Evolutionary conservation across 371 early-diverging fungal species (phyloP).

Genomic region (Saksenaea vasiformis): DNA sequence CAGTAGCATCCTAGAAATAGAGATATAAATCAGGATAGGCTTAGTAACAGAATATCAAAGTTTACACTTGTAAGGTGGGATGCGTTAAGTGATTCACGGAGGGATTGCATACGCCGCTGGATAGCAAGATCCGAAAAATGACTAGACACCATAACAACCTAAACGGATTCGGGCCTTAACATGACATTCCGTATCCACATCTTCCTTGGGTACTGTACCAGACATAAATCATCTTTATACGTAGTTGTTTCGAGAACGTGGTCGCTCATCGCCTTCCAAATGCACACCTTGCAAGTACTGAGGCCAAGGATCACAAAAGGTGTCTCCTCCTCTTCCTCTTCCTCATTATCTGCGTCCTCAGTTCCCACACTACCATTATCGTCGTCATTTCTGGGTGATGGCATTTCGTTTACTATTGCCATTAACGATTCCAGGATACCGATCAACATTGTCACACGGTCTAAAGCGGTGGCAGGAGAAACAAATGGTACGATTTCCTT

Average conservation of each 20-base stretch:
- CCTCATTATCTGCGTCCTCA: background rate
- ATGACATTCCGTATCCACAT: background rate
- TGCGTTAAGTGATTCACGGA: background rate
- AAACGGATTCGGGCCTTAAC: background rate
- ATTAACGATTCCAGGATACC: background rate
- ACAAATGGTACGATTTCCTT: background rate
- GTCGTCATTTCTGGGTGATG: background rate
- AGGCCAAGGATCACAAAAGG: constrained; percentile 1
- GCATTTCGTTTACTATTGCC: background rate
- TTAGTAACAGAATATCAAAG: background rate
- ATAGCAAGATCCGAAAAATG: background rate
- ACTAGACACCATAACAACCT: background rate
- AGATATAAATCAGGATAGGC: background rate
- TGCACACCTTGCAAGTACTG: constrained; percentile 3
- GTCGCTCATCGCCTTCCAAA: background rate
- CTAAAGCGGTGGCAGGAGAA: background rate
- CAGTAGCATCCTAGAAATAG: background rate
- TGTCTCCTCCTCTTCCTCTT: background rate
- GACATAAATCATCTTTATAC: background rate
- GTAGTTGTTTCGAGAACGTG: background rate
- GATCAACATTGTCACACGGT: background rate
- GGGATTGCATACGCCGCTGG: background rate
- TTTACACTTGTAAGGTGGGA: background rate
- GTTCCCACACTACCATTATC: background rate
- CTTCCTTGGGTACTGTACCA: background rate